These are phyloP conservation scores for Hortiboletus campestris DNA, from an alignment of 768 basidiomycete species.

Conservation along the genomic window DNA sequence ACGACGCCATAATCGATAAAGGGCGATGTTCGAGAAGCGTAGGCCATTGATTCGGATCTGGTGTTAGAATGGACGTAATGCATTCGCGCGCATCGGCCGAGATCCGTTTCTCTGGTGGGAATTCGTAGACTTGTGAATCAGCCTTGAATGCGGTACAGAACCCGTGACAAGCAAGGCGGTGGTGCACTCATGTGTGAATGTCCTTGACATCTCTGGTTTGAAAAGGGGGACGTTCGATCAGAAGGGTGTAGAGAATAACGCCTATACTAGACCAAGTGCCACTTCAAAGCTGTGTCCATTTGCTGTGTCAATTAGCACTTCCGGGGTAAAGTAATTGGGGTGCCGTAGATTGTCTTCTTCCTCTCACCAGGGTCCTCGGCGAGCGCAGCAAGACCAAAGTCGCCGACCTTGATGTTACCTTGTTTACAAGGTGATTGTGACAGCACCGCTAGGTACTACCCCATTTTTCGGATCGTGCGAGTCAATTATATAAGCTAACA, in stretches of 20 bases:
- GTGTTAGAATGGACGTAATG: conserved; percentile 82
- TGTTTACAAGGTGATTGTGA: no score
- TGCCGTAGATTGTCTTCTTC: conserved; percentile 99
- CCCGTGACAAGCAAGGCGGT: background rate
- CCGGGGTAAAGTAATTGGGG: conserved; percentile 99
- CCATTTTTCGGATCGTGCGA: no score
- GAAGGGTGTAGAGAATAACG: conserved; percentile 93
- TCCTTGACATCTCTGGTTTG: conserved; percentile 97
- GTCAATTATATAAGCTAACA: no score
- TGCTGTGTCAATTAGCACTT: conserved; percentile 92
- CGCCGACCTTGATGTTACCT: conserved; percentile 93
- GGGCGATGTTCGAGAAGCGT: conserved; percentile 38
- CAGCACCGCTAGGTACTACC: no score
- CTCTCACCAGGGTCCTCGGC: conserved; percentile 95
- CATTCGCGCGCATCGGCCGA: conserved; percentile 73
- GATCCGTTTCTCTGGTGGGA: conserved; percentile 73
- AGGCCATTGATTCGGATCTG: conserved; percentile 31
- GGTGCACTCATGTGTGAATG: conserved; percentile 77
- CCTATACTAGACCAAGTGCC: conserved; percentile 98
- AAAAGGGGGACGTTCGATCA: conserved; percentile 95
- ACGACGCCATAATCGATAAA: conserved; percentile 85
- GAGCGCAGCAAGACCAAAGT: conserved; percentile 95
- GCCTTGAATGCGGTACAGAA: conserved; percentile 42
- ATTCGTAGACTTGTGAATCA: conserved; percentile 97
- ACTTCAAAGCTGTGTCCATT: conserved; percentile 99